Evolutionary conservation across 805 yeast genomes (phyloP), one percentile per base, ranked within the genome.

Genomic region (Diddensiella santjacobensis): DNA sequence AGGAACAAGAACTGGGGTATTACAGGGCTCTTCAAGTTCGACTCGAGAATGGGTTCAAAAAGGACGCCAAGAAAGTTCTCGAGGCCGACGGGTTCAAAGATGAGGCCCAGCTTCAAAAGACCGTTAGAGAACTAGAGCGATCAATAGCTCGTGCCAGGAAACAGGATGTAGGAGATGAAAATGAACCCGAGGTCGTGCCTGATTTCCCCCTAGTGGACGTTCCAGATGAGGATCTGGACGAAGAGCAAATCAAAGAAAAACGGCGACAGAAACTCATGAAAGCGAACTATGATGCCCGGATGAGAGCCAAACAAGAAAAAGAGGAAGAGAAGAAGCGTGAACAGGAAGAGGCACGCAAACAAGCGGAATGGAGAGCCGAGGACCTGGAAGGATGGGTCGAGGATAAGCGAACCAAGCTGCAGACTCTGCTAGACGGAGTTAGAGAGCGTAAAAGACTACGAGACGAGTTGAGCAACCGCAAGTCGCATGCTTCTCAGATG

Each of bases 401-500:
- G 19, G 79, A 76, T 33, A 83, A 89, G 58, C 72, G 96, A 51
- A 67, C 66, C 10, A 77, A 78, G 61, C 72, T 91, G 43, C 77
- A 77, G 18, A 69, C 58, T 17, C 66, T 87, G n/a, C 73, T 87
- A n/a, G 72, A 77, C 29, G 72, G 70, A 43, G 74, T 82, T 52
- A 83, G 80, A 58, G 93, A 86, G 30, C 75, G 88, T 50, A 71
- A 77, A 40, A 81, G 86, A 60, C 69, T 88, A 54, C 76, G 81
- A 57, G 85, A 79, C 52, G 95, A 90, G 44, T 74, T 91, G 65
- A 81, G 80, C 56, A 95, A 90, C 68, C 75, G 98, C 56, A 89
- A 89, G 64, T 89, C 97, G 2, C 79, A 79, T 51, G 96, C 96
- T 22, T 88, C 96, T 1, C 97, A 91, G 67, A 79, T 83, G 67